Conservation (phyloP, 352 stramenopile species). For the Phytopythium delawarense region DNA sequence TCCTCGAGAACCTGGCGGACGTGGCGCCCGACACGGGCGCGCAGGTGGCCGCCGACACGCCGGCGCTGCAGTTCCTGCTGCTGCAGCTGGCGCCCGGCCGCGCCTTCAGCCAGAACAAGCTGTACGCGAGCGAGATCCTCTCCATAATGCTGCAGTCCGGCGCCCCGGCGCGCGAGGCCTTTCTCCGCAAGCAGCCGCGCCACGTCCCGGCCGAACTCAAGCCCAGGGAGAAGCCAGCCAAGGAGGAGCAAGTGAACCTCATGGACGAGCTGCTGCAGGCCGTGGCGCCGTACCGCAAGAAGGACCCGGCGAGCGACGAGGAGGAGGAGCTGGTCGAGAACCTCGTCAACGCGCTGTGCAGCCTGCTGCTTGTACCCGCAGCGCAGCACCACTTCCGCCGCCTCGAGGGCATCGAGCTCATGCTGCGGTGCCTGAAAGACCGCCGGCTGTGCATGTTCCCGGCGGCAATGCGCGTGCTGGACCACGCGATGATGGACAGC, state of each 20-base stretch:
- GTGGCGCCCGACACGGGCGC: slow-evolving; percentile 42
- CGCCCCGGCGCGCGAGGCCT: slow-evolving; percentile 28
- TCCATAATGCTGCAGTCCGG: slow-evolving; percentile 81
- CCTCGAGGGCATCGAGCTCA: slow-evolving; percentile 90
- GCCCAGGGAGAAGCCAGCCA: slow-evolving; percentile 5
- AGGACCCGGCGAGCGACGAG: slow-evolving; percentile 62
- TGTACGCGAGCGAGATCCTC: slow-evolving; percentile 83
- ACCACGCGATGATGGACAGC: slow-evolving; percentile 59
- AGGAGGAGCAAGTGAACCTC: slow-evolving; percentile 45
- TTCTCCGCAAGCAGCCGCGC: slow-evolving; percentile 24
- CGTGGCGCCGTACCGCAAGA: slow-evolving; percentile 86
- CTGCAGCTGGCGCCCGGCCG: slow-evolving; percentile 31
- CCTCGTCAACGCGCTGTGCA: slow-evolving; percentile 85
- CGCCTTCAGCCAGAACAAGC: slow-evolving; percentile 66
- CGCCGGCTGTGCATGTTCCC: slow-evolving; percentile 63
- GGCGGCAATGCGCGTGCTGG: slow-evolving; percentile 46
- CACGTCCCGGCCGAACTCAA: not conserved
- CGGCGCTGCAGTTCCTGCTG: slow-evolving; percentile 59
- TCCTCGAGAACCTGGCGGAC: slow-evolving; percentile 77
- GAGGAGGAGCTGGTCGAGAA: slow-evolving; percentile 94
- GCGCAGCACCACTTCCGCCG: slow-evolving; percentile 54
- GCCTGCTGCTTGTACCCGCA: slow-evolving; percentile 50
- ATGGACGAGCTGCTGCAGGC: slow-evolving; percentile 91
- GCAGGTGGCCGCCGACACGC: slow-evolving; percentile 39
- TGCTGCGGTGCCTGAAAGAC: slow-evolving; percentile 91